Evolutionary conservation across 2,329 filamentous ascomycete genomes (phyloP).

Genomic region (Hypoxylon sp.): DNA sequence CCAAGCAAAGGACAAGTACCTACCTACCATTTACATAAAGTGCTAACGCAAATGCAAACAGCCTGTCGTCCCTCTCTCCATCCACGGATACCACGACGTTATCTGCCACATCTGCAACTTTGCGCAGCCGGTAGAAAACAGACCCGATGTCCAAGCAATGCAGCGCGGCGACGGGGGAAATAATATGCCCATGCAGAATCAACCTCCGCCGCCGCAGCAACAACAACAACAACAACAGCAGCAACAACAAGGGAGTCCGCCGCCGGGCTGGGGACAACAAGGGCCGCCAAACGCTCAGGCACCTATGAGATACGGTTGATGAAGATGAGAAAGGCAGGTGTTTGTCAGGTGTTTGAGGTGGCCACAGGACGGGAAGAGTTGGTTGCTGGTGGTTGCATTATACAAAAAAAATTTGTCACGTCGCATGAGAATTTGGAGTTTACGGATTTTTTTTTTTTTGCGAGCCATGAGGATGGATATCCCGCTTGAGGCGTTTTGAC

Average conservation of each 20-base stretch:
- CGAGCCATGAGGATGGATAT: conserved; percentile 22
- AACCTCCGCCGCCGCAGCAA: conserved; percentile 47
- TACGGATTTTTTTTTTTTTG: conserved; percentile 17
- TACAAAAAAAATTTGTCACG: too few relatives aligned
- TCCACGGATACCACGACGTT: conserved; percentile 73
- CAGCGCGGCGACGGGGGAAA: conserved; percentile 51
- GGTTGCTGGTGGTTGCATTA: conserved; percentile 7
- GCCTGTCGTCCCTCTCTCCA: conserved; percentile 76
- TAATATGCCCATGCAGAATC: conserved; percentile 50
- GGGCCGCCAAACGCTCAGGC: conserved; percentile 34
- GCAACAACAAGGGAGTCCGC: conserved; percentile 20
- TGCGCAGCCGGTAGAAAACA: conserved; percentile 69
- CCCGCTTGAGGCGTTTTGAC: conserved; percentile 22
- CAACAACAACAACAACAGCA: conserved; percentile 39
- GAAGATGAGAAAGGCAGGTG: background rate
- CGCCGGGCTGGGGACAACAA: background rate
- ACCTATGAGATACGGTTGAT: conserved; percentile 42
- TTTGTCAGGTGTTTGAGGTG: too few relatives aligned
- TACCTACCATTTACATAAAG: background rate
- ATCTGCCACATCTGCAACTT: conserved; percentile 80
- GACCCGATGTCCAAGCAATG: conserved; percentile 65
- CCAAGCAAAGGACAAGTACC: too few relatives aligned
- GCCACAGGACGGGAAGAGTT: too few relatives aligned
- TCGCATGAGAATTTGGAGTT: conserved; percentile 21
- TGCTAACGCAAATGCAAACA: conserved; percentile 47